Evolutionary conservation across 257 asterid species (phyloP), one percentile per base, ranked within the genome.

Genomic region (Parsonsia alboflavescens): DNA sequence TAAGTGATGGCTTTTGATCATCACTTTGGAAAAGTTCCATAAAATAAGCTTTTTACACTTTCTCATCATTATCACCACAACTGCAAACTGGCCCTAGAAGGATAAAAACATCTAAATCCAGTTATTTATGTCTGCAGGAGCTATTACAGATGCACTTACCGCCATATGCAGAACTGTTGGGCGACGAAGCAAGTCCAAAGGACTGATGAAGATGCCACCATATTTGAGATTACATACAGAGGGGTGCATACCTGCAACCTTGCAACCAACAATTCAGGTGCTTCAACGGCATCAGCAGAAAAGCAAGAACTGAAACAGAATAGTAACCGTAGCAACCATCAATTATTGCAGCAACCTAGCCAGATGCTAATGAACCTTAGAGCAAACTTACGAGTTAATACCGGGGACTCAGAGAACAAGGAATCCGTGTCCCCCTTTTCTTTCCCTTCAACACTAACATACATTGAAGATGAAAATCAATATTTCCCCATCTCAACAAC

Each of bases 161-260:
- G 96, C 0, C 78, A 33, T 16, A 79, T 80, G 7, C 81, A 80
- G 42, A 85, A 89, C 58, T 92, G 99, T 75, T 88, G 93, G 97
- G 99, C 98, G 21, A 90, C 92, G 13, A 95, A 90, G 83, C 98
- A 95, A 83, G 97, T 95, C 72, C 99, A 95, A 39, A 89, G 98
- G 81, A 92, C 96, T 12, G 97, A 92, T 73, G 92, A 88, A 16
- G 98, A 95, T 72, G 91, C 96, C 22, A 77, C 86, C 36, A 11
- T 90, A 33, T 89, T 95, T 33, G 97, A 95, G 42, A 73, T 95
- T 87, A 89, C 93, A 2, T 88, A 90, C 87, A 92, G 83, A 84
- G 99, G 98, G 44, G 52, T 76, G 7, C 98, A 95, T 80, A 69
- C 85, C 5, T 92, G 97, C 82, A 69, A 76, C 81, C 87, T 69